Conservation (phyloP, 2,329 filamentous ascomycete genomes). For the Colletotrichum lini region DNA sequence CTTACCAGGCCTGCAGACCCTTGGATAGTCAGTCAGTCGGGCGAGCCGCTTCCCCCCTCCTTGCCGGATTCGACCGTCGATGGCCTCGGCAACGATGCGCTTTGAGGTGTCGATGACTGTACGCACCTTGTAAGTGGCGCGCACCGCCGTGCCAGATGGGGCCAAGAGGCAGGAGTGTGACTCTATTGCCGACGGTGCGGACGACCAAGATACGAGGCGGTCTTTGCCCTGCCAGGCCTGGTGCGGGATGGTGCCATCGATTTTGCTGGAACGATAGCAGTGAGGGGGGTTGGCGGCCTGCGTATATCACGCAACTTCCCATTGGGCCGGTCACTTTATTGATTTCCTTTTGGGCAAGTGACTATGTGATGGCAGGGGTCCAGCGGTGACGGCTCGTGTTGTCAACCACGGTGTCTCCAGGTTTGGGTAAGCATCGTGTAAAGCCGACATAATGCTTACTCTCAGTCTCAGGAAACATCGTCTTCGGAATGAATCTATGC, state of each 20-base stretch:
- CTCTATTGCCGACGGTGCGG: conserved; percentile 17
- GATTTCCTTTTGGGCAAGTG: conserved; percentile 38
- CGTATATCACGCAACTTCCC: conserved; percentile 12
- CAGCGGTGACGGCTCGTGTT: conserved; percentile 27
- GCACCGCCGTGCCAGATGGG: conserved; percentile 27
- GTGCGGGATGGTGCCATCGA: conserved; percentile 24
- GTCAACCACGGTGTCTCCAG: conserved; percentile 14
- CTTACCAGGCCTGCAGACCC: neutral
- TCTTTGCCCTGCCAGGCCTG: conserved; percentile 28
- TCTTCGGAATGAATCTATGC: neutral
- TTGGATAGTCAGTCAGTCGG: conserved; percentile 25
- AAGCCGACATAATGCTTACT: neutral
- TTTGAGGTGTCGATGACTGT: conserved; percentile 32
- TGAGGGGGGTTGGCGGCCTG: neutral
- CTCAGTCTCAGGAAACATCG: too few relatives aligned
- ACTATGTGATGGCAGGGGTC: conserved; percentile 25
- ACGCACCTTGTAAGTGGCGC: conserved; percentile 27
- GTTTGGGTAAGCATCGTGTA: conserved; percentile 1
- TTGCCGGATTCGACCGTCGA: conserved; percentile 8
- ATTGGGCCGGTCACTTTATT: conserved; percentile 40
- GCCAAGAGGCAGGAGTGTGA: conserved; percentile 25
- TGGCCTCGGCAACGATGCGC: conserved; percentile 20
- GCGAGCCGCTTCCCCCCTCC: conserved; percentile 13
- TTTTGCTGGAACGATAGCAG: conserved; percentile 1
- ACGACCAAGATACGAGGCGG: conserved; percentile 37